Evolutionary conservation across 2,329 filamentous ascomycete genomes (phyloP).

Genomic region (Ascochyta koolunga): DNA sequence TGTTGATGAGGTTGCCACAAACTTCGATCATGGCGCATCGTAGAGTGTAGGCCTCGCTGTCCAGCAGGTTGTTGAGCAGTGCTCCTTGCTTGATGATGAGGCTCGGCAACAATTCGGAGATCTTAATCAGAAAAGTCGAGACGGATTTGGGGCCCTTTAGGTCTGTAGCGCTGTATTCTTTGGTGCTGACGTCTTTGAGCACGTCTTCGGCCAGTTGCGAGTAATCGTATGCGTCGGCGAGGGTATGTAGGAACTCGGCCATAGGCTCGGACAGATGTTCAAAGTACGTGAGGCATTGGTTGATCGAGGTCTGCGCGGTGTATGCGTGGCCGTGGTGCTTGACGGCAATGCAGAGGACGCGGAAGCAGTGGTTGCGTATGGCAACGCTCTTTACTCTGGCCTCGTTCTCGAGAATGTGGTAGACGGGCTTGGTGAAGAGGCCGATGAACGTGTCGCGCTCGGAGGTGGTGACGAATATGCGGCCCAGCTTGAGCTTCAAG

Average conservation of each 20-base stretch:
- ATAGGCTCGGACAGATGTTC: conserved; percentile 99
- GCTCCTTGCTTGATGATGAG: conserved; percentile 98
- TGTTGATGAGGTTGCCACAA: conserved; percentile 90
- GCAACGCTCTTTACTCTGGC: conserved; percentile 85
- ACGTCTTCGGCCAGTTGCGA: conserved; percentile 94
- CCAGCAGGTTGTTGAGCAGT: conserved; percentile 88
- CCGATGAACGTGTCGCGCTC: conserved; percentile 95
- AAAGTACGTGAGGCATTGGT: conserved; percentile 97
- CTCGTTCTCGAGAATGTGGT: conserved; percentile 93
- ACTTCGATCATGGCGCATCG: conserved; percentile 95
- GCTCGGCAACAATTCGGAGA: conserved; percentile 89
- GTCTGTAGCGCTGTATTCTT: conserved; percentile 97
- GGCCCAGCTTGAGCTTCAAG: conserved; percentile 86
- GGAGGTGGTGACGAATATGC: conserved; percentile 94
- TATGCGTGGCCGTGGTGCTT: conserved; percentile 98
- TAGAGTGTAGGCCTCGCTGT: conserved; percentile 94
- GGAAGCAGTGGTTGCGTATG: conserved; percentile 96
- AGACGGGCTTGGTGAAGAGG: conserved; percentile 89
- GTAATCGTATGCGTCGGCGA: conserved; percentile 97
- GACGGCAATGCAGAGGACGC: conserved; percentile 92
- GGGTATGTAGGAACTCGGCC: conserved; percentile 96
- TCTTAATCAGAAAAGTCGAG: conserved; percentile 87
- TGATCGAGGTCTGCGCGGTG: conserved; percentile 95
- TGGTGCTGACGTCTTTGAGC: conserved; percentile 90
- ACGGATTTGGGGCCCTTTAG: conserved; percentile 95